Evolutionary conservation across 1,284 basidiomycete genomes (phyloP), one percentile per base, ranked within the genome.

Genomic region (Leucoagaricus sp.): DNA sequence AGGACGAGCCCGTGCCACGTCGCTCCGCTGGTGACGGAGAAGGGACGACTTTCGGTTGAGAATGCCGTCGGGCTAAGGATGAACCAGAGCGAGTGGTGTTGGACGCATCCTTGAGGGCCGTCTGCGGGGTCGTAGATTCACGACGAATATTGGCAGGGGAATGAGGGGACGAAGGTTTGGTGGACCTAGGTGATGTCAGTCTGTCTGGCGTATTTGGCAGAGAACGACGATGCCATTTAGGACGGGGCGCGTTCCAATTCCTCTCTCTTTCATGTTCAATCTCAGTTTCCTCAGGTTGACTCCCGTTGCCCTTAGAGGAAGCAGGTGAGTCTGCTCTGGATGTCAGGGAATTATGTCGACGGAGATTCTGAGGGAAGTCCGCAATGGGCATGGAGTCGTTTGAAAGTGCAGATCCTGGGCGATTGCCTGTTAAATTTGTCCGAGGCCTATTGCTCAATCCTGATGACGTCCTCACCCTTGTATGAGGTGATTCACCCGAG

Each of bases 261-360:
- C 61, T 57, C 56, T 64, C 63, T 38, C 65, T 58, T 57, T 64
- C 57, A 41, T 52, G 60, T n/a, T 58, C 52, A 13, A 57, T 17
- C 17, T 59, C 53, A 64, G 66, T 38, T 60, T 58, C 26, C 12
- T 75, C 72, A 25, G 73, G 69, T 10, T 52, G 64, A 60, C 71
- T 75, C 23, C 61, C 65, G 29, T 25, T 15, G 13, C 48, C 28
- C 15, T 36, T 48, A 6, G 67, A 47, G 26, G 79, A 80, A 29
- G 65, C 67, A 29, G 79, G 75, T 8, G 82, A 81, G 41, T 69
- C 72, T 19, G 75, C 63, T 31, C 77, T 64, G 53, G 70, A 67
- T 5, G 67, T 69, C 25, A 71, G 65, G 13, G 76, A 72, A 40
- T 64, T 59, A 40, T 66, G 68, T 17, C 59, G 67, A 52, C 65